These are phyloP conservation scores for Tulasnella calospora DNA, from an alignment of 768 basidiomycete species.

Conservation along the genomic window DNA sequence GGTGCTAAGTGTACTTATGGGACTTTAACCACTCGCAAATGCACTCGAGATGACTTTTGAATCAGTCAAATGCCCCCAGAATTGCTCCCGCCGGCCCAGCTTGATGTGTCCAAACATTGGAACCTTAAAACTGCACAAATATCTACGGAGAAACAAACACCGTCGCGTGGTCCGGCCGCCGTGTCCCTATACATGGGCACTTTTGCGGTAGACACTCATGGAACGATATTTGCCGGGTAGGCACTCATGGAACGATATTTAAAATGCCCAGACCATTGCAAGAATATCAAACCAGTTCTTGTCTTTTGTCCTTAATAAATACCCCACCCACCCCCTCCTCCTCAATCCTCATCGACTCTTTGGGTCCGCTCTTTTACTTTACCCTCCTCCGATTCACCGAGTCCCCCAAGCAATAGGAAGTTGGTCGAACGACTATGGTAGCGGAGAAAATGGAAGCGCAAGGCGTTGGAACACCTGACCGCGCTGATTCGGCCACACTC, in stretches of 20 bases:
- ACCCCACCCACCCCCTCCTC: neutral
- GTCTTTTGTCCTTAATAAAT: neutral
- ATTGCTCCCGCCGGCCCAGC: neutral
- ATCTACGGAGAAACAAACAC: neutral
- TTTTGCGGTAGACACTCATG: neutral
- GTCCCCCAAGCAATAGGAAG: neutral
- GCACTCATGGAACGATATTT: neutral
- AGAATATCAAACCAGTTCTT: neutral
- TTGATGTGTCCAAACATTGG: neutral
- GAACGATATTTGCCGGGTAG: neutral
- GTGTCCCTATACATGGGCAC: conserved; percentile 4
- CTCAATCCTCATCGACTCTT: neutral
- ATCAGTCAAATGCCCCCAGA: neutral
- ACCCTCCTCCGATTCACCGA: neutral
- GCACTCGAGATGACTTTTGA: neutral
- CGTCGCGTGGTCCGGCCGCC: neutral
- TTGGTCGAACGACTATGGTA: neutral
- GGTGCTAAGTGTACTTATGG: neutral
- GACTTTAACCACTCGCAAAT: neutral
- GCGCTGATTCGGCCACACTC: neutral
- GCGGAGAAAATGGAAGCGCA: neutral
- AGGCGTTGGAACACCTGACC: neutral
- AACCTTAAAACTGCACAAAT: neutral
- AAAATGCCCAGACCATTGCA: neutral
- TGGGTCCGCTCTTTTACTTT: neutral